phyloP scores from a whole-genome alignment of 805 yeast species.

The Saccharomycopsis malanga region DNA sequence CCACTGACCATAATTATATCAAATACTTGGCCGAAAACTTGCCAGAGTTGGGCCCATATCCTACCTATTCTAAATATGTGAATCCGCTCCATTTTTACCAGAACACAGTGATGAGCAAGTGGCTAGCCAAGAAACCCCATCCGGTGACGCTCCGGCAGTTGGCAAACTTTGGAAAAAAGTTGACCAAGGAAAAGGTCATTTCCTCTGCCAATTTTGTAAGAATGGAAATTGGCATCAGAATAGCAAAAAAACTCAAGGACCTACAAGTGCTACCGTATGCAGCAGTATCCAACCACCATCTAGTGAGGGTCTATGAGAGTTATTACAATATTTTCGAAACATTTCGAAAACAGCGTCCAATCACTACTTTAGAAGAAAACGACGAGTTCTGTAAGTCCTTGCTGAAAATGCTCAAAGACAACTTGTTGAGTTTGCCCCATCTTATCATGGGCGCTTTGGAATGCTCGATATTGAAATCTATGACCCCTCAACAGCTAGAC shows the following conservation, averaged over 20 bases:
- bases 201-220: conserved; percentile 85
- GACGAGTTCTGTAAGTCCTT: conserved; percentile 61
- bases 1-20: conserved; percentile 20
- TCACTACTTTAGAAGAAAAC: conserved; percentile 68
- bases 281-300: conserved; percentile 76
- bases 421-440: conserved; percentile 76
- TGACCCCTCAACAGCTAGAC: conserved; percentile 62
- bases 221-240: conserved; percentile 74
- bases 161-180: conserved; percentile 78
- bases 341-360: conserved; percentile 64
- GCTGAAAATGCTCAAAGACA: conserved; percentile 59
- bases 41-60: conserved; percentile 31
- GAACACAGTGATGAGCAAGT: conserved; percentile 56
- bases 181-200: conserved; percentile 71
- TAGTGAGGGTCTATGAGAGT: conserved; percentile 81
- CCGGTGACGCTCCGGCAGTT: conserved; percentile 87
- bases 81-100: conserved; percentile 82
- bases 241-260: conserved; percentile 73
- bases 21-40: conserved; percentile 19
- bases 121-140: conserved; percentile 63
- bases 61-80: conserved; percentile 38
- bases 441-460: conserved; percentile 91
- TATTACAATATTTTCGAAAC: conserved; percentile 84
- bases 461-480: conserved; percentile 49
- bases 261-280: conserved; percentile 79